phyloP scores from a whole-genome alignment of 2,329 filamentous ascomycete species.

The Didymella glomerata region DNA sequence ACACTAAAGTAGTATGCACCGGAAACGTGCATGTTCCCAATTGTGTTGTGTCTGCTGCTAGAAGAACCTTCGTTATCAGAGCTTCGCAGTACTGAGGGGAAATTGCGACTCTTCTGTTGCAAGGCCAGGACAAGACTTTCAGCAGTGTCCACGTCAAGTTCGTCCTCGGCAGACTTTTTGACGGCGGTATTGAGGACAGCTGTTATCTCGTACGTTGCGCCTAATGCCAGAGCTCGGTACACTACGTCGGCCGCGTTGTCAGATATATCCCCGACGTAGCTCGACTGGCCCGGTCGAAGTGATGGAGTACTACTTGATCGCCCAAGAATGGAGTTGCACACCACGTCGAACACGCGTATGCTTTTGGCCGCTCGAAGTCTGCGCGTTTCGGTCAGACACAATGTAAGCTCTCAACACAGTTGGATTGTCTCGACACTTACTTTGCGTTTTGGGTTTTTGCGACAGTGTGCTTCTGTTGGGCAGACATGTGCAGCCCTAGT shows the following conservation, averaged over 20 bases:
- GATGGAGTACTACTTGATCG: slow-evolving; percentile 49
- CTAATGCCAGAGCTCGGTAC: slow-evolving; percentile 25
- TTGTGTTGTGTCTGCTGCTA: slow-evolving; percentile 47
- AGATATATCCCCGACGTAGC: slow-evolving; percentile 14
- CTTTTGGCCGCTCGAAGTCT: slow-evolving; percentile 59
- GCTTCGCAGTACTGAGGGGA: slow-evolving; percentile 51
- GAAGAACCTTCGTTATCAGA: slow-evolving; percentile 24
- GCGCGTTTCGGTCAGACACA: background rate
- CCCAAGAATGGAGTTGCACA: slow-evolving; percentile 60
- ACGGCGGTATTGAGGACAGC: slow-evolving; percentile 25
- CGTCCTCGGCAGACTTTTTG: slow-evolving; percentile 20
- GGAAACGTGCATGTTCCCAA: slow-evolving; percentile 64
- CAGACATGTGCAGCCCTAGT: slow-evolving; percentile 53
- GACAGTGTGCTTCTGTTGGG: slow-evolving; percentile 35
- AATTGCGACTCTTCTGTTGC: slow-evolving; percentile 57
- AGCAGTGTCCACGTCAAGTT: slow-evolving; percentile 20
- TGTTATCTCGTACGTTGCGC: slow-evolving; percentile 39
- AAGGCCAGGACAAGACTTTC: slow-evolving; percentile 25
- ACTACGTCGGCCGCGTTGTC: slow-evolving; percentile 6
- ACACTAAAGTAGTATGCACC: slow-evolving; percentile 68
- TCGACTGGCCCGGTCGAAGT: slow-evolving; percentile 24
- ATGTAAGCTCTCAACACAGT: background rate
- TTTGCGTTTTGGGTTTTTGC: slow-evolving; percentile 20
- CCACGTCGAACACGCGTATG: slow-evolving; percentile 58
- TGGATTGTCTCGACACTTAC: slow-evolving; percentile 14